Percentiles rank a stretch among this genome's conserved stretches.
Evolutionary conservation across 805 yeast genomes (phyloP).

Genomic region (Candida schatavii): DNA sequence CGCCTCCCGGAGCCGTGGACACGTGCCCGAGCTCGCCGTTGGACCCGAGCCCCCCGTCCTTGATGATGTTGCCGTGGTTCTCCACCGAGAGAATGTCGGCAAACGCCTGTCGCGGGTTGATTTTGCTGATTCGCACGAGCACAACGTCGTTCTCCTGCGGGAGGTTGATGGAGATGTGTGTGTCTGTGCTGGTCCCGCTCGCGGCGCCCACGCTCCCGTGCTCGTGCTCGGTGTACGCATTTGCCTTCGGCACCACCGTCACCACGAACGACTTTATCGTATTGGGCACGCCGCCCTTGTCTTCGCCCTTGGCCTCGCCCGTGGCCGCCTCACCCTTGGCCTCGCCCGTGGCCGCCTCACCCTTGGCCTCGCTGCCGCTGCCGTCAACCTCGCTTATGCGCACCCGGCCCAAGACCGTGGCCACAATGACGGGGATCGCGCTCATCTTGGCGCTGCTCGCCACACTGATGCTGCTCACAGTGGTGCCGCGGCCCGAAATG

Average conservation of each 20-base stretch:
- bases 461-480: constrained; percentile 43
- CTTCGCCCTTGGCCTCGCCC: constrained; percentile 15
- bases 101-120: constrained; percentile 66
- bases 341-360: constrained; percentile 13
- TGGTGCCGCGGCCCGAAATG: constrained; percentile 65
- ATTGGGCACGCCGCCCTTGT: constrained; percentile 9
- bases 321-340: constrained; percentile 8
- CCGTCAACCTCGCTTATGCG: constrained; percentile 21
- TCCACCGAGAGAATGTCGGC: constrained; percentile 74
- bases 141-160: constrained; percentile 88
- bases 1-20: constrained; percentile 48
- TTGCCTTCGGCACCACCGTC: constrained; percentile 26
- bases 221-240: constrained; percentile 24
- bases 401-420: constrained; percentile 66
- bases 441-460: constrained; percentile 22
- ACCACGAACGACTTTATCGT: constrained; percentile 23
- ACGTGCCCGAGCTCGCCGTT: constrained; percentile 42
- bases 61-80: constrained; percentile 51
- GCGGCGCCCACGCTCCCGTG: constrained; percentile 14
- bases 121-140: constrained; percentile 66
- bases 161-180: constrained; percentile 43
- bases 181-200: constrained; percentile 8
- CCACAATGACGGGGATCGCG: constrained; percentile 42
- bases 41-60: constrained; percentile 67
- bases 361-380: not conserved